These are phyloP conservation scores for Cytauxzoon felis DNA, from an alignment of 169 alveolate genomes.

Conservation along the genomic window DNA sequence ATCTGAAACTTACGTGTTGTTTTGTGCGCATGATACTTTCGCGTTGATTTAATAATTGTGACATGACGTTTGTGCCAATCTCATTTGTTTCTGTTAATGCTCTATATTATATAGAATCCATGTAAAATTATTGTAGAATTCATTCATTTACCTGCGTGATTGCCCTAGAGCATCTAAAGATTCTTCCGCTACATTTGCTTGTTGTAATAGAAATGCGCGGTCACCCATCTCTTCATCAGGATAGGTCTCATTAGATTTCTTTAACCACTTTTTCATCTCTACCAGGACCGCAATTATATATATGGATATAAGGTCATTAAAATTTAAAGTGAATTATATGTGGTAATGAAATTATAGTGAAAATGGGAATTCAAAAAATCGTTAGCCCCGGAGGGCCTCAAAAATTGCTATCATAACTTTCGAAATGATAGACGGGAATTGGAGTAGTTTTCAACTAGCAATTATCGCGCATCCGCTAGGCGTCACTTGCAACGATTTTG, in stretches of 20 bases:
- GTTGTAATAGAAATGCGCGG: constrained; percentile 43
- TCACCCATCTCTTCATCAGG: constrained; percentile 44
- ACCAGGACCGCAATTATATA: background rate
- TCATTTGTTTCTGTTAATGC: constrained; percentile 48
- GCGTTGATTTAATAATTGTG: constrained; percentile 53
- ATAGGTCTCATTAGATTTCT: background rate
- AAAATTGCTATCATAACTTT: constrained; percentile 91
- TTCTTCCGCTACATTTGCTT: constrained; percentile 41
- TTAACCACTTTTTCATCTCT: background rate
- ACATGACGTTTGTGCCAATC: constrained; percentile 59
- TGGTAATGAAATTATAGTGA: background rate
- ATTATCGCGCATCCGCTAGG: constrained; percentile 99
- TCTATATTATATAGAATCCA: background rate
- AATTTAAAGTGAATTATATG: background rate
- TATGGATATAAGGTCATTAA: background rate
- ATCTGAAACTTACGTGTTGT: constrained; percentile 37
- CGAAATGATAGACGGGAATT: constrained; percentile 90
- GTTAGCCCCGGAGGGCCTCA: constrained; percentile 85
- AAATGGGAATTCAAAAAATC: background rate
- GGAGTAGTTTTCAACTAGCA: constrained; percentile 99
- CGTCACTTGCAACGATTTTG: constrained; percentile 98
- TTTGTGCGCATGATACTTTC: constrained; percentile 57
- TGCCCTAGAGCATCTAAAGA: constrained; percentile 22
- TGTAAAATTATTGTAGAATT: background rate
- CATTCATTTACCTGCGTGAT: constrained; percentile 35